Evolutionary conservation across 1,284 basidiomycete species (phyloP).

Genomic region (Rhodotorula sp.): DNA sequence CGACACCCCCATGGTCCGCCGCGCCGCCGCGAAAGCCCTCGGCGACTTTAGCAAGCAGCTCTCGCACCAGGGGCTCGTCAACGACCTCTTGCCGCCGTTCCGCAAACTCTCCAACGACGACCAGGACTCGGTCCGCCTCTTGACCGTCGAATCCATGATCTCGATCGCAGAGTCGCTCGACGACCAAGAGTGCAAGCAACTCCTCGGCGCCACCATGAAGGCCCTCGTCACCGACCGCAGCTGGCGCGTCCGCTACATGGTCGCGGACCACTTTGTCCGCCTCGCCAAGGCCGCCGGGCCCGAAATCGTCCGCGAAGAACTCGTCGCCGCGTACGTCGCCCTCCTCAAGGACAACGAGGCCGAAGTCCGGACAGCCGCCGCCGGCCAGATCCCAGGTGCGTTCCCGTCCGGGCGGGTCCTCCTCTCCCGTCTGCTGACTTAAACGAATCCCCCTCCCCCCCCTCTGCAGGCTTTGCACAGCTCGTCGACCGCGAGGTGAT

Average conservation of each 20-base stretch:
- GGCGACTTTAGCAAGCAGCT: slow-evolving; percentile 80
- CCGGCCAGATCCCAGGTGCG: slow-evolving; percentile 92
- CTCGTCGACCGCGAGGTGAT: slow-evolving; percentile 93
- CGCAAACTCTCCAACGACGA: slow-evolving; percentile 93
- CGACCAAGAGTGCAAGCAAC: slow-evolving; percentile 84
- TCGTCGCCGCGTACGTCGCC: slow-evolving; percentile 89
- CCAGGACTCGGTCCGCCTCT: slow-evolving; percentile 93
- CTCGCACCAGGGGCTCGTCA: slow-evolving; percentile 67
- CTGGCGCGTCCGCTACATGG: slow-evolving; percentile 99
- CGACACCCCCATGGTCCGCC: slow-evolving; percentile 98
- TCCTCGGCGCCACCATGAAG: slow-evolving; percentile 78
- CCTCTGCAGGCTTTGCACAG: slow-evolving; percentile 79
- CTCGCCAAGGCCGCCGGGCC: slow-evolving; percentile 88
- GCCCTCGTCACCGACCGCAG: slow-evolving; percentile 90
- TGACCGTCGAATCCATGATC: slow-evolving; percentile 96
- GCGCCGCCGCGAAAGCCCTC: slow-evolving; percentile 94
- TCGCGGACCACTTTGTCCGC: slow-evolving; percentile 97
- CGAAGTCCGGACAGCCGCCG: slow-evolving; percentile 93
- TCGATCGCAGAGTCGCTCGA: slow-evolving; percentile 82
- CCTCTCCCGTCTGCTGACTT: neutral
- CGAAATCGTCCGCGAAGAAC: slow-evolving; percentile 89
- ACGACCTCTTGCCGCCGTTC: slow-evolving; percentile 90
- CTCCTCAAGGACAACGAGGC: slow-evolving; percentile 98
- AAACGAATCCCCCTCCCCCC: neutral
- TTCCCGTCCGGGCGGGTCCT: slow-evolving; percentile 19